Conservation (phyloP, 495 filamentous ascomycete species). For the Penicillium argentinense region DNA sequence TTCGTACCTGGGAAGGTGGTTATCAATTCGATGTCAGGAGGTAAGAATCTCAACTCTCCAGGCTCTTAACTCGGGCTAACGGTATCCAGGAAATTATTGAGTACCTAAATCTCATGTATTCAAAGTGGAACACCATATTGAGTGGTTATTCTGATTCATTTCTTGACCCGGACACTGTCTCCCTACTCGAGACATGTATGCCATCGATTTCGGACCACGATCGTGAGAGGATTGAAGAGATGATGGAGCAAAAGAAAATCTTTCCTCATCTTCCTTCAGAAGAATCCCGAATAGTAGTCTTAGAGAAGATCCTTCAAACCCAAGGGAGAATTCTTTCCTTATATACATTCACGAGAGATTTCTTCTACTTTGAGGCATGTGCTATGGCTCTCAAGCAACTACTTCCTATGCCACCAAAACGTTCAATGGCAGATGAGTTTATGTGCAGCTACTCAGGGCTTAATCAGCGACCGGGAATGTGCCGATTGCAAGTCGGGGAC, state of each 20-base stretch:
- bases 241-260: background rate
- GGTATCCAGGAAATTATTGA: background rate
- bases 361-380: conserved; percentile 4
- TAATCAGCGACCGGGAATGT: conserved; percentile 18
- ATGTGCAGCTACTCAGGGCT: background rate
- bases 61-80: too few relatives aligned
- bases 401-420: conserved; percentile 12
- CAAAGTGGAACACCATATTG: background rate
- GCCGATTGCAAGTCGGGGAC: conserved; percentile 16
- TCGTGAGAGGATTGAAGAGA: background rate
- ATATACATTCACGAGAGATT: conserved; percentile 6
- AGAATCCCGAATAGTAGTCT: background rate
- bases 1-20: background rate
- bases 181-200: background rate
- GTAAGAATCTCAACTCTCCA: too few relatives aligned
- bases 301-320: conserved; percentile 1
- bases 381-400: conserved; percentile 1
- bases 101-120: background rate
- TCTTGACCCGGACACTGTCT: background rate
- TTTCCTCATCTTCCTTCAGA: background rate
- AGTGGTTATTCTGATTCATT: background rate
- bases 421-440: background rate
- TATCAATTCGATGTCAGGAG: background rate
- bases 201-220: background rate
- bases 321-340: conserved; percentile 1